phyloP scores from a whole-genome alignment of 257 asterid species.

The Prunella vulgaris region DNA sequence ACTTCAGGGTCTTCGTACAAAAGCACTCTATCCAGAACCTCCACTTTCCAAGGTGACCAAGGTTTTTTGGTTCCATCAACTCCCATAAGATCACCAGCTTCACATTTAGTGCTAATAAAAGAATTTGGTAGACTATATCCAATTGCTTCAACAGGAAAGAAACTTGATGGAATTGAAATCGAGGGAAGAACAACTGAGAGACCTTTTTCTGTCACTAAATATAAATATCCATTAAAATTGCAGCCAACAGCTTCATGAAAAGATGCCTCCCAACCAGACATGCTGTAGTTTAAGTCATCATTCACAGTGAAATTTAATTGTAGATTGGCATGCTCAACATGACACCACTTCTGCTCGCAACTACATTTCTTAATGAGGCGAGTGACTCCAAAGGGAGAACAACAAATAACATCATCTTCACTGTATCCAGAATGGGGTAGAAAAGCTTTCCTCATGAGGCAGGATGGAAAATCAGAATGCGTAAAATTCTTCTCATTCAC shows the following conservation, averaged over 20 bases:
- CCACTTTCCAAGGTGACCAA: constrained; percentile 82
- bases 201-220: constrained; percentile 71
- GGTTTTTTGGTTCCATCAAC: constrained; percentile 36
- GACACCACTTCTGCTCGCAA: constrained; percentile 41
- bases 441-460: constrained; percentile 51
- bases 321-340: constrained; percentile 59
- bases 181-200: constrained; percentile 89
- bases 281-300: constrained; percentile 43
- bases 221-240: constrained; percentile 65
- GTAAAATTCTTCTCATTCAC: constrained; percentile 30
- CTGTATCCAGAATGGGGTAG: constrained; percentile 49
- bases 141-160: constrained; percentile 71
- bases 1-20: constrained; percentile 75
- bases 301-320: constrained; percentile 41
- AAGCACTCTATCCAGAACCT: constrained; percentile 82
- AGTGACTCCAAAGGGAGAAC: constrained; percentile 90
- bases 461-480: constrained; percentile 37
- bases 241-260: constrained; percentile 73
- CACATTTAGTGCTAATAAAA: constrained; percentile 25
- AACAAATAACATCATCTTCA: constrained; percentile 60
- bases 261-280: constrained; percentile 52
- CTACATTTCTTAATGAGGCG: constrained; percentile 50
- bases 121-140: constrained; percentile 51
- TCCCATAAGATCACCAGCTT: constrained; percentile 41
- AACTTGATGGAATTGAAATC: constrained; percentile 56